These are phyloP conservation scores for Podosphaera xanthii DNA, from an alignment of 2,329 filamentous ascomycete genomes.

Conservation along the genomic window DNA sequence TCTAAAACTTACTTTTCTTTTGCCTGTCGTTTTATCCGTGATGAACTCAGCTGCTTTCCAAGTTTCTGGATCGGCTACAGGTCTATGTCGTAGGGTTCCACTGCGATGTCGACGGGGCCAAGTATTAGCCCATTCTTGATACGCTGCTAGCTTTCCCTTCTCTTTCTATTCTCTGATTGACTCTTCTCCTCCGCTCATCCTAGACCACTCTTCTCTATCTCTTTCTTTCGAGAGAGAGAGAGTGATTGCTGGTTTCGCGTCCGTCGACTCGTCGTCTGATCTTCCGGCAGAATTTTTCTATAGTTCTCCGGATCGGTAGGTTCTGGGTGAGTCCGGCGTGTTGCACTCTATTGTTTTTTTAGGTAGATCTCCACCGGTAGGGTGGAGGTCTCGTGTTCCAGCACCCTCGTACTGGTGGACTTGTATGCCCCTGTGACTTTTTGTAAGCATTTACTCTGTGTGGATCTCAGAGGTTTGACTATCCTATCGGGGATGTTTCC, in stretches of 20 bases:
- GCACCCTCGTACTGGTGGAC: not conserved
- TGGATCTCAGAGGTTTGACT: no score
- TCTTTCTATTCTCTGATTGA: not conserved
- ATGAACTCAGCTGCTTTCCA: not conserved
- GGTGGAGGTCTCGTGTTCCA: not conserved
- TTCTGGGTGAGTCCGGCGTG: not conserved
- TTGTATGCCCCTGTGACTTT: not conserved
- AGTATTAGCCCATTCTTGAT: not conserved
- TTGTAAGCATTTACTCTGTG: no score
- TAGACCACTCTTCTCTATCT: no score
- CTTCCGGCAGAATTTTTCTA: not conserved
- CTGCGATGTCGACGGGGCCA: not conserved
- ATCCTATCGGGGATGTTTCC: not conserved
- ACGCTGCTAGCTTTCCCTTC: no score
- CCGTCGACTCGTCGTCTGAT: no score
- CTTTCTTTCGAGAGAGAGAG: no score
- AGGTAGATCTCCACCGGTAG: not conserved
- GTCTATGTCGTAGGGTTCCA: not conserved
- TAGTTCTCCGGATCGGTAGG: not conserved
- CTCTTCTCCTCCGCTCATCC: not conserved
- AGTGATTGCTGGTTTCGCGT: no score
- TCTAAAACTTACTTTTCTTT: not conserved
- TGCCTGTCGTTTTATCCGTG: not conserved
- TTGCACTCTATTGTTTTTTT: not conserved
- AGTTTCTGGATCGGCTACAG: not conserved